Percentiles rank a stretch among this genome's conserved stretches.
Evolutionary conservation across 2,329 filamentous ascomycete genomes (phyloP).

Genomic region (Diaporthe velutina): DNA sequence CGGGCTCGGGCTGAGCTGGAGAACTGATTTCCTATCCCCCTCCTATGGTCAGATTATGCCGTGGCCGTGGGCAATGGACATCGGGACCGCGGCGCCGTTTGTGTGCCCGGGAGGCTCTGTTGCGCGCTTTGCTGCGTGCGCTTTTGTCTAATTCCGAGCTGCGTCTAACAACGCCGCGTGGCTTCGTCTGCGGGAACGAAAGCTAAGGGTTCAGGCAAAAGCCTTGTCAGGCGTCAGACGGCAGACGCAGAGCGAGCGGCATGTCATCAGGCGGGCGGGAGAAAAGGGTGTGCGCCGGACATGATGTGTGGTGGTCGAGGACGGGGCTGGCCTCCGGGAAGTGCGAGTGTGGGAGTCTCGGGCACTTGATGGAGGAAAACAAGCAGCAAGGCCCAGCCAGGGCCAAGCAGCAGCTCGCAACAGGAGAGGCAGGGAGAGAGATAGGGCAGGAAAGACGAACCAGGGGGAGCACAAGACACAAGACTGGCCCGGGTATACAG

Average conservation of each 20-base stretch:
- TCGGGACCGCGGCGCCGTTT: constrained; percentile 18
- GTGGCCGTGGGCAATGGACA: not conserved
- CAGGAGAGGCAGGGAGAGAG: not conserved
- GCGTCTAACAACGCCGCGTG: constrained; percentile 21
- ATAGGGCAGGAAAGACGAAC: not conserved
- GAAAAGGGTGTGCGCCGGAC: constrained; percentile 6
- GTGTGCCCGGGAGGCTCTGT: not conserved
- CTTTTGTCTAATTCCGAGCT: not conserved
- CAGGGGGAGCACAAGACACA: not conserved
- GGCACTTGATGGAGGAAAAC: constrained; percentile 5
- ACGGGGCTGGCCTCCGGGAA: not conserved
- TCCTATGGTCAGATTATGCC: not conserved
- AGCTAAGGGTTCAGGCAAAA: not conserved
- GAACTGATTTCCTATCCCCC: not conserved
- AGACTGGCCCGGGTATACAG: not conserved
- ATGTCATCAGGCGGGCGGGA: constrained; percentile 13
- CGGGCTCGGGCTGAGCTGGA: not conserved
- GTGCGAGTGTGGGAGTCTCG: constrained; percentile 4
- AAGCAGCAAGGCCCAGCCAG: not conserved
- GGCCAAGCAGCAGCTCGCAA: constrained; percentile 8
- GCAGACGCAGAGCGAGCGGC: constrained; percentile 14
- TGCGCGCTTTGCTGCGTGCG: not conserved
- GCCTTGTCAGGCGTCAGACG: not conserved
- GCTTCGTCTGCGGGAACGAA: not conserved
- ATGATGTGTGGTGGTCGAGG: constrained; percentile 3